Evolutionary conservation across 2,329 filamentous ascomycete species (phyloP).

Genomic region (Camptophora hylomeconis): DNA sequence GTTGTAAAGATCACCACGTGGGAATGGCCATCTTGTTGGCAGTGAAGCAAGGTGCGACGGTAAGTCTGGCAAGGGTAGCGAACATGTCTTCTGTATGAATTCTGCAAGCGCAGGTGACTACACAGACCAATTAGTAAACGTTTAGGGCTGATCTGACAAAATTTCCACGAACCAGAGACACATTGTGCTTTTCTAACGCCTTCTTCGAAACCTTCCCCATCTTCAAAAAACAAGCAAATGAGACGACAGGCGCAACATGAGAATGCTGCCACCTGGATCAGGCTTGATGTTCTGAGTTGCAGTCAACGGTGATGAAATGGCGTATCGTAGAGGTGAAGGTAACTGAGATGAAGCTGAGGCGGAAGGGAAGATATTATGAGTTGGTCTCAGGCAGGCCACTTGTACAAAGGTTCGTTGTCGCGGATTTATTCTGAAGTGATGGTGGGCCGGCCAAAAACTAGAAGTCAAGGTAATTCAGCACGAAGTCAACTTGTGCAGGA

Average conservation of each 20-base stretch:
- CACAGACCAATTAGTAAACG: constrained; percentile 3
- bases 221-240: constrained; percentile 15
- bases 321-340: too few relatives aligned
- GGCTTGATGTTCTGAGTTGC: too few relatives aligned
- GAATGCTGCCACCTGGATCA: not conserved
- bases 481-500: constrained; percentile 5
- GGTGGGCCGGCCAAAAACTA: not conserved
- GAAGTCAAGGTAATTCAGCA: too few relatives aligned
- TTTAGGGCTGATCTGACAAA: constrained; percentile 4
- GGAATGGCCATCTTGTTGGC: constrained; percentile 85
- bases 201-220: constrained; percentile 43
- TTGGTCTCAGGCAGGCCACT: too few relatives aligned
- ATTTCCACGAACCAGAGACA: constrained; percentile 32
- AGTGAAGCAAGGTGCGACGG: constrained; percentile 66
- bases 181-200: constrained; percentile 38
- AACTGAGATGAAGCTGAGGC: too few relatives aligned
- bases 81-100: constrained; percentile 61
- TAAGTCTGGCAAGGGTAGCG: constrained; percentile 60
- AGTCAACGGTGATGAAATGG: too few relatives aligned
- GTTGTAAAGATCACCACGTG: constrained; percentile 89
- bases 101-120: constrained; percentile 79
- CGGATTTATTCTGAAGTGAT: too few relatives aligned
- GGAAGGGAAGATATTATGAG: too few relatives aligned
- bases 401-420: too few relatives aligned
- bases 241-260: constrained; percentile 19